Percentiles rank a stretch among this genome's conserved stretches.
Evolutionary conservation across 1,139 yeast species (phyloP).

Genomic region (Pichia sp.): DNA sequence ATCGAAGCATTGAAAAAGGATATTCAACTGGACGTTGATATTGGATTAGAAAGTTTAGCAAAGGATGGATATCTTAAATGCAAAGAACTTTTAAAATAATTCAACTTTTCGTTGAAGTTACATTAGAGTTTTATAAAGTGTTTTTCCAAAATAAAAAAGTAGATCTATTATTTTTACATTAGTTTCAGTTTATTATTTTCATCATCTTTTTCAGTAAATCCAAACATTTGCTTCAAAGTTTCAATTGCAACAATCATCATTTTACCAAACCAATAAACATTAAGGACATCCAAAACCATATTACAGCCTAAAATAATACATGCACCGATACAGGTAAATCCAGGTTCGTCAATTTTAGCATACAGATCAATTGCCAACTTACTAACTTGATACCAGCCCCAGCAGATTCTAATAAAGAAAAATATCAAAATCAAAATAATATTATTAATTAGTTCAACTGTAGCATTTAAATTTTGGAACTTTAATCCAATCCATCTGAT

Average conservation of each 20-base stretch:
- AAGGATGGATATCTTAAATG: slow-evolving; percentile 25
- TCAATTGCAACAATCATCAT: slow-evolving; percentile 72
- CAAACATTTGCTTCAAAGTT: slow-evolving; percentile 33
- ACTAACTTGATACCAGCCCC: slow-evolving; percentile 78
- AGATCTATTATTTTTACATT: slow-evolving; percentile 17
- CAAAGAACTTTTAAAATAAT: slow-evolving; percentile 8
- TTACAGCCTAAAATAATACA: slow-evolving; percentile 54
- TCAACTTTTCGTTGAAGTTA: not conserved
- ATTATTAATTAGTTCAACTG: slow-evolving; percentile 60
- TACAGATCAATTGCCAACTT: slow-evolving; percentile 50
- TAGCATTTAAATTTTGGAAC: slow-evolving; percentile 51
- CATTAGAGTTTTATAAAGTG: not conserved
- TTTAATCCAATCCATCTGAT: slow-evolving; percentile 84
- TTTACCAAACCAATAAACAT: slow-evolving; percentile 73
- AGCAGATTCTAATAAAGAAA: slow-evolving; percentile 69
- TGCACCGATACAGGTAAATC: slow-evolving; percentile 42
- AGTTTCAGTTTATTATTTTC: slow-evolving; percentile 28
- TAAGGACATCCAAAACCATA: slow-evolving; percentile 57
- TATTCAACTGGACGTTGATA: slow-evolving; percentile 70
- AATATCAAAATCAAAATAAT: slow-evolving; percentile 60
- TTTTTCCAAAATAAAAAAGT: slow-evolving; percentile 12
- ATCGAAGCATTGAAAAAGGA: slow-evolving; percentile 82
- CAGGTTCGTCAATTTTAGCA: slow-evolving; percentile 34
- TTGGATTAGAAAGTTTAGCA: slow-evolving; percentile 37
- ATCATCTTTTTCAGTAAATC: slow-evolving; percentile 16